Base-by-base conservation (phyloP, 805 yeast genomes). In the Cyberlindnera lachancei region DNA sequence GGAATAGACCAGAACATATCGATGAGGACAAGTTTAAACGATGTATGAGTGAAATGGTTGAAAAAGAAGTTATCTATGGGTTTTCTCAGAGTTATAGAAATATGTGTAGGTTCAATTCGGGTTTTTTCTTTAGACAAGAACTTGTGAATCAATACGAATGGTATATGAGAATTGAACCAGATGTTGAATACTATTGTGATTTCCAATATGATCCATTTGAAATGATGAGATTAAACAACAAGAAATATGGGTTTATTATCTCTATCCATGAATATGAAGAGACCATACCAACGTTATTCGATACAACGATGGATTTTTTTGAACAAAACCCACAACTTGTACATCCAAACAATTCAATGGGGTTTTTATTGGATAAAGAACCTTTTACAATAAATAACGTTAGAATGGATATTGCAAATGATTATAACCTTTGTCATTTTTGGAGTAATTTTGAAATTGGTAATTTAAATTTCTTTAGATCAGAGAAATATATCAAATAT, bases 91-190 rank as follows among this genome's bases (percentile, higher is more conserved):
- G 85, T 1, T 82, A 82, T 50, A 72, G 96, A 52, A 88, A 90
- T 56, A 92, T 92, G 97, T 92, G 97, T 57, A 70, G 95, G 23
- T 90, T 81, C 63, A 90, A 92, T 53, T 80, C 94, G 3, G 96
- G 97, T 0, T 83, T 68, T 54, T 92, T 92, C 61, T 90, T 75
- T 63, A 73, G 82, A 52, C 94, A 87, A 50, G 75, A 75, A 35
- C 53, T 86, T 27, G 59, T 88, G 45, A 55, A 63, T 27, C 66
- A 79, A 21, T 92, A 83, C 60, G 90, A 86, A 40, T 92, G 79
- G 67, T 90, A 90, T 61, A 88, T 95, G 75, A 70, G 98, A 42
- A 95, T 90, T 10, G 98, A 90, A 56, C 98, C 98, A 0, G 86
- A 79, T 42, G 87, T 88, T 30, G 77, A 83, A 50, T 82, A 83